These are phyloP conservation scores for Nadsonia starkeyi-henricii DNA, from an alignment of 1,139 yeast species.

Conservation along the genomic window DNA sequence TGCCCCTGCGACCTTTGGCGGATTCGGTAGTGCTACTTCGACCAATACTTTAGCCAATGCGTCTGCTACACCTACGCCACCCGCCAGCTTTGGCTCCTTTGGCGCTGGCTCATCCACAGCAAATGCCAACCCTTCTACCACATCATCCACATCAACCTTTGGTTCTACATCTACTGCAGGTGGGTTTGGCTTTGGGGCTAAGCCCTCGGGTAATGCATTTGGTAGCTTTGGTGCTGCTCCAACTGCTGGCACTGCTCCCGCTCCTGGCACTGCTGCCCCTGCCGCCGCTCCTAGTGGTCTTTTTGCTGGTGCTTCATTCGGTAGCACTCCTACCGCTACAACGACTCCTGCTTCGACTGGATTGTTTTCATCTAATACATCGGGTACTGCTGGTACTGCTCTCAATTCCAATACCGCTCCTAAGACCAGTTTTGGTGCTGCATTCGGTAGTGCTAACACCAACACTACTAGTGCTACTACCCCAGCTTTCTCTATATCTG, in stretches of 20 bases:
- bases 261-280: constrained; percentile 2
- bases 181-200: too few relatives aligned
- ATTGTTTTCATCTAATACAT: constrained; percentile 3
- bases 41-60: constrained; percentile 3
- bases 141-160: constrained; percentile 2
- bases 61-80: constrained; percentile 6
- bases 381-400: constrained; percentile 4
- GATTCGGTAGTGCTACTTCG: constrained; percentile 3
- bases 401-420: constrained; percentile 4
- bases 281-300: constrained; percentile 1
- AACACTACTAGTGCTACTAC: constrained; percentile 12
- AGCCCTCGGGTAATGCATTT: constrained; percentile 2
- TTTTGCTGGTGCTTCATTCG: constrained; percentile 10
- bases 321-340: constrained; percentile 10
- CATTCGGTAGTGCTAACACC: constrained; percentile 1
- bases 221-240: constrained; percentile 3
- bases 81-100: constrained; percentile 6
- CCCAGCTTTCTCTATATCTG: constrained; percentile 12
- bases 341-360: constrained; percentile 7
- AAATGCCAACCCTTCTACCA: too few relatives aligned
- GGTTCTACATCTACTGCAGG: constrained; percentile 2
- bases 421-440: constrained; percentile 3
- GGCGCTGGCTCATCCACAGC: too few relatives aligned
- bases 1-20: not conserved
- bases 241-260: constrained; percentile 5